Evolutionary conservation across 345 rosid species (phyloP).

Genomic region (Syzygium grande): DNA sequence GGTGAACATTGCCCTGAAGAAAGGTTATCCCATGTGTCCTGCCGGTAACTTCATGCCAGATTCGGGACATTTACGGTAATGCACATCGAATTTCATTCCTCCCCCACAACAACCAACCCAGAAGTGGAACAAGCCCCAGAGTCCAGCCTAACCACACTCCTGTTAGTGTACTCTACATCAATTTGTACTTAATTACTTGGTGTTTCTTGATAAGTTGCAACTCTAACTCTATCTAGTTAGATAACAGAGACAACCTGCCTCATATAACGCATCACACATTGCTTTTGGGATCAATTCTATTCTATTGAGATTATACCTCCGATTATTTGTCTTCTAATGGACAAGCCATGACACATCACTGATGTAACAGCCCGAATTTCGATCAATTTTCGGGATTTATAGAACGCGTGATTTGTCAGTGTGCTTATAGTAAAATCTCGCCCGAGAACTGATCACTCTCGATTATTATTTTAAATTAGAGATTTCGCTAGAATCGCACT

Average conservation of each 20-base stretch:
- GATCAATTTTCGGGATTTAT: too few species aligned
- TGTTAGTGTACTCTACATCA: not conserved
- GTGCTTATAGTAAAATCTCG: too few species aligned
- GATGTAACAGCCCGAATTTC: too few species aligned
- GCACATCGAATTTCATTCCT: conserved; percentile 32
- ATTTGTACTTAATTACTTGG: not conserved
- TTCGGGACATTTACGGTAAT: not conserved
- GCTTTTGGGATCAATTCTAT: too few species aligned
- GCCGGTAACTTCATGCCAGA: conserved; percentile 17
- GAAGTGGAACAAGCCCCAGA: conserved; percentile 8
- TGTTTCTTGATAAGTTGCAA: not conserved
- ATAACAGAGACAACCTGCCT: too few species aligned
- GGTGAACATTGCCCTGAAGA: conserved; percentile 24
- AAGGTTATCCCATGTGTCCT: conserved; percentile 27
- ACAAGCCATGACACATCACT: not conserved
- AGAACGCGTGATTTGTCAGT: too few species aligned
- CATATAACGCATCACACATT: too few species aligned
- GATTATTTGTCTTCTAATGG: too few species aligned
- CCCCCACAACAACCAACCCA: conserved; percentile 21
- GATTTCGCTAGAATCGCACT: too few species aligned
- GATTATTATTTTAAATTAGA: too few species aligned
- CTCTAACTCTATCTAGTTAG: not conserved
- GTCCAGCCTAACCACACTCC: conserved; percentile 1
- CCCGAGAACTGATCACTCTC: too few species aligned
- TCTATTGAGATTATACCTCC: too few species aligned